Conservation (phyloP, 1,284 basidiomycete genomes). For the Austroboletus niveus region DNA sequence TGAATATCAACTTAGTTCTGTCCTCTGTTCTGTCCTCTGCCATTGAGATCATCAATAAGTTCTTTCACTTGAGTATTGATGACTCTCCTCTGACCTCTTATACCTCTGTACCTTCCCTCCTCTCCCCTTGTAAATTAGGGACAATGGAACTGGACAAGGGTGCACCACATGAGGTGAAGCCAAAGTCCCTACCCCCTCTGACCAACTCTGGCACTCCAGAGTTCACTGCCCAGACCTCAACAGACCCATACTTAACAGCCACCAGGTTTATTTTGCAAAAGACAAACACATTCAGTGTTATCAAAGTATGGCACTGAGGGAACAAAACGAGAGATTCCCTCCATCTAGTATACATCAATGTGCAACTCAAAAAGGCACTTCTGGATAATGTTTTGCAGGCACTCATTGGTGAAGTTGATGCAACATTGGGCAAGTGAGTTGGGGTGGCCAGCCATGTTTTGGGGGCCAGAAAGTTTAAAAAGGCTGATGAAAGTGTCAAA, state of each 20-base stretch:
- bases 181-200: no score
- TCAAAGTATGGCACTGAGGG: conserved; percentile 85
- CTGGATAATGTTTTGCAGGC: conserved; percentile 83
- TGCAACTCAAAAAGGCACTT: conserved; percentile 70
- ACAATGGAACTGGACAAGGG: no score
- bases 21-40: no score
- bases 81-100: no score
- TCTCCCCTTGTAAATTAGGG: no score
- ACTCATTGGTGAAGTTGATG: conserved; percentile 94
- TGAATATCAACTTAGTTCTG: no score
- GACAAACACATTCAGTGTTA: conserved; percentile 85
- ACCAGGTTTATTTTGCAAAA: conserved; percentile 86
- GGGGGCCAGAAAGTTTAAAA: conserved; percentile 90
- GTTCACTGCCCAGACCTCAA: no score
- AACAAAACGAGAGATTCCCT: conserved; percentile 75
- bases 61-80: no score
- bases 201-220: no score
- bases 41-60: no score
- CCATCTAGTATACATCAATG: conserved; percentile 71
- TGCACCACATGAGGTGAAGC: no score
- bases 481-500: conserved; percentile 92
- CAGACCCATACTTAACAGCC: conserved; percentile 39
- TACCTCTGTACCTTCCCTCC: no score
- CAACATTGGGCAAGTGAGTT: conserved; percentile 97
- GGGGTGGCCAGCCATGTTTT: conserved; percentile 79